phyloP scores from a whole-genome alignment of 2,329 filamentous ascomycete species.

The Aphanoascus verrucosus region DNA sequence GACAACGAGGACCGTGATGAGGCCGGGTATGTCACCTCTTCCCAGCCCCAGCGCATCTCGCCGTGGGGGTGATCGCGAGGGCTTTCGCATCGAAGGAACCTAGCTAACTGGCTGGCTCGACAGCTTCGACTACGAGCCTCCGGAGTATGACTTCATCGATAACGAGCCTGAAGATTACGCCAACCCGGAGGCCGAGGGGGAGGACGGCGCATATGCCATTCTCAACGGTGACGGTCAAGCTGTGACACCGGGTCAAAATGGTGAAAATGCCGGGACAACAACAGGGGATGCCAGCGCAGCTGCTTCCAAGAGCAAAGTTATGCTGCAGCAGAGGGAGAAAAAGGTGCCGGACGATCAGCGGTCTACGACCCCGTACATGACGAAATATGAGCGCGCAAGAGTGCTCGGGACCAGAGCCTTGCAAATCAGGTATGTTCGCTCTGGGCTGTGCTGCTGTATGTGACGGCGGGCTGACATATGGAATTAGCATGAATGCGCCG shows the following conservation, averaged over 20 bases:
- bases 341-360: conserved; percentile 82
- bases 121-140: conserved; percentile 46
- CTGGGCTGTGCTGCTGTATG: neutral
- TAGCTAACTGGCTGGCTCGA: neutral
- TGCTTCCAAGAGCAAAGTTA: conserved; percentile 39
- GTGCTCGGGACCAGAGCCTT: conserved; percentile 86
- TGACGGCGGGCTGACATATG: conserved; percentile 19
- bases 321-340: conserved; percentile 57
- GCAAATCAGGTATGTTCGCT: conserved; percentile 72
- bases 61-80: neutral
- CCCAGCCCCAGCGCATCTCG: neutral
- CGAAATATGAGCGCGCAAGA: conserved; percentile 92
- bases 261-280: conserved; percentile 33
- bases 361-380: conserved; percentile 96
- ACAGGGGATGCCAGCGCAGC: conserved; percentile 44
- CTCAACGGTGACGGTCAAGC: conserved; percentile 44
- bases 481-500: conserved; percentile 80
- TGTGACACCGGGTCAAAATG: conserved; percentile 29
- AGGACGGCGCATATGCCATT: conserved; percentile 43
- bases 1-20: conserved; percentile 52
- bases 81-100: neutral
- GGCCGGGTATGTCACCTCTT: conserved; percentile 41
- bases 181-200: conserved; percentile 45
- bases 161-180: conserved; percentile 51
- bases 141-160: conserved; percentile 56